Evolutionary conservation across 2,329 filamentous ascomycete genomes (phyloP), one percentile per base, ranked within the genome.

Genomic region (Xylariaceae sp.): DNA sequence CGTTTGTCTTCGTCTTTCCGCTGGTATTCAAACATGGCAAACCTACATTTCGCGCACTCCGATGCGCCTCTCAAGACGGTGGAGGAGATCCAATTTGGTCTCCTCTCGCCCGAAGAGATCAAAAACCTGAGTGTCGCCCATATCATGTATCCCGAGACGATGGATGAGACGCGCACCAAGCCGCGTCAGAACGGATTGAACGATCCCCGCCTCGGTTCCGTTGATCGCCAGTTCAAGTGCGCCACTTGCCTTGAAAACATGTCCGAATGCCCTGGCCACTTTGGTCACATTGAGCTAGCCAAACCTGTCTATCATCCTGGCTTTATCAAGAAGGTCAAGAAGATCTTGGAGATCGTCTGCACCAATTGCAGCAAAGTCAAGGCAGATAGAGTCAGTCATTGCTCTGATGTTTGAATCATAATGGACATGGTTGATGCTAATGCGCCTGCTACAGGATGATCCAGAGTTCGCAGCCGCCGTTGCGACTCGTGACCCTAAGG

Each of bases 311-410:
- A 89, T 76, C 94, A 99, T 70, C 78, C 82, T 80, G 94, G 94
- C 71, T 99, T 97, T 77, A 89, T 99, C 79, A 95, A 90, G 76
- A 97, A 97, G 81, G 92, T 96, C 78, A 99, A 99, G 83, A 99
- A 97, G 82, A 86, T 99, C 70, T 82, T 99, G 75, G 95, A 99
- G 83, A 94, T 92, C 69, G 92, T 99, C 76, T 99, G 95, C 83
- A 92, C 96, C 80, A 97, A 95, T 77, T 99, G 95, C 82, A 93
- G 92, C 78, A 96, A 94, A 82, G 90, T 97, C 73, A 85, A 96
- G 82, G 88, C 92, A 78, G 92, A 97, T 84, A 90, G 91, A 88
- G 93, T 97, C 88, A 91, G 93, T 95, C 80, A 82, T 80, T 81
- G 81, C 79, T 74, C 72, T 74, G 76, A 78, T 75, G 81, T 80